phyloP scores from a whole-genome alignment of 805 yeast species.

The Wickerhamomyces strasburgensis region DNA sequence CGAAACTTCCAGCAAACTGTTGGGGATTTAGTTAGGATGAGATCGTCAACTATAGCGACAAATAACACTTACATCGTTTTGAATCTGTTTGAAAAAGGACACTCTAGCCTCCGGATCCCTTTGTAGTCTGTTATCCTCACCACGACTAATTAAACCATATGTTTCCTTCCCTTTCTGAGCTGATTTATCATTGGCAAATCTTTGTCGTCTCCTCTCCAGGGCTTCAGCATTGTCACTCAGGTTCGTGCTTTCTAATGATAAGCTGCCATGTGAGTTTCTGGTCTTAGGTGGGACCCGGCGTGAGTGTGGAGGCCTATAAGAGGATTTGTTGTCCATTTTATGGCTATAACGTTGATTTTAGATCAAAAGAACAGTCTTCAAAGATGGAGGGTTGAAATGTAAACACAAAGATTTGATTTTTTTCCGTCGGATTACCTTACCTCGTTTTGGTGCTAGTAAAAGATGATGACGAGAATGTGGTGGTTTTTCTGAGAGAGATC shows the following conservation, averaged over 20 bases:
- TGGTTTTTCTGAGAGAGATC: too few species aligned
- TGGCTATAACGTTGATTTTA: too few species aligned
- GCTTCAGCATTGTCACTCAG: conserved; percentile 4
- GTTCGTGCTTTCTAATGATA: background rate
- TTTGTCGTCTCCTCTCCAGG: conserved; percentile 27
- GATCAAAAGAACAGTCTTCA: too few species aligned
- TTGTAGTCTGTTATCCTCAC: conserved; percentile 48
- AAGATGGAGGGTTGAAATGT: too few species aligned
- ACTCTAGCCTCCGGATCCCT: conserved; percentile 37
- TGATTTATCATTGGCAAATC: conserved; percentile 31
- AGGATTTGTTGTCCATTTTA: too few species aligned
- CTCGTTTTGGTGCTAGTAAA: too few species aligned
- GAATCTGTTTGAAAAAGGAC: conserved; percentile 35
- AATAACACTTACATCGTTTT: conserved; percentile 20
- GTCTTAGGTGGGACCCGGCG: too few species aligned
- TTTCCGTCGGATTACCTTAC: too few species aligned
- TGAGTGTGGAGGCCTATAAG: too few species aligned
- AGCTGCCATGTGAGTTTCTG: too few species aligned
- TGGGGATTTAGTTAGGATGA: background rate
- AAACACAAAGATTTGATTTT: too few species aligned
- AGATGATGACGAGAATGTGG: too few species aligned
- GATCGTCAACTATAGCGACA: background rate
- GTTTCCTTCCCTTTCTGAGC: conserved; percentile 24
- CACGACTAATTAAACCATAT: conserved; percentile 57
- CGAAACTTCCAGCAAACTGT: background rate